Conservation (phyloP, 495 filamentous ascomycete species). For the Xylaria scruposa region DNA sequence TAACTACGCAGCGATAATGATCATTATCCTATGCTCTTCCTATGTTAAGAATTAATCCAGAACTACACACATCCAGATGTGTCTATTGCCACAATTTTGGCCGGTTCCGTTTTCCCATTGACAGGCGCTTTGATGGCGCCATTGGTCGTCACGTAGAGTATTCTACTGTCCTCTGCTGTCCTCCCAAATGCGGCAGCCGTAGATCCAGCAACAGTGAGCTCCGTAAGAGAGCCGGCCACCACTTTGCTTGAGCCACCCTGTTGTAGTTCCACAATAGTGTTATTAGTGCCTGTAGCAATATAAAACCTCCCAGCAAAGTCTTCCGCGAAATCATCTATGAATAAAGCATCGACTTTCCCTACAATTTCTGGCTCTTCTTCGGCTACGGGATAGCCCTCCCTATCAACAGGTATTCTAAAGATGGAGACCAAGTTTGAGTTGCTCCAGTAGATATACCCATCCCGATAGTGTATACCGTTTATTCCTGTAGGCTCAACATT, state of each 20-base stretch:
- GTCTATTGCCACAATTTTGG: conserved; percentile 40
- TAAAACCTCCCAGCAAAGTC: conserved; percentile 39
- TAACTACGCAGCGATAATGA: not conserved
- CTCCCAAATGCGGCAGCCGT: conserved; percentile 44
- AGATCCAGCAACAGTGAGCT: conserved; percentile 35
- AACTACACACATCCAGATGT: not conserved
- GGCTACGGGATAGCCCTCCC: conserved; percentile 35
- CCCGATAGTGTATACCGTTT: conserved; percentile 48
- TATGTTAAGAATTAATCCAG: not conserved
- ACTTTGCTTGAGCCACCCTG: conserved; percentile 33
- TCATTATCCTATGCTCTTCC: no score
- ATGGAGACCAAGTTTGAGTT: conserved; percentile 48
- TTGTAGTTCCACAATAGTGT: conserved; percentile 37
- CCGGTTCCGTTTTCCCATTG: conserved; percentile 33
- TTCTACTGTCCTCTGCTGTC: conserved; percentile 26
- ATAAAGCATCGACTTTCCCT: conserved; percentile 26
- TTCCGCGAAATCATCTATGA: conserved; percentile 49
- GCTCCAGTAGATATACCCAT: conserved; percentile 49
- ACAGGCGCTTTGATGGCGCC: conserved; percentile 21
- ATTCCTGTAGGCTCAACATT: conserved; percentile 44
- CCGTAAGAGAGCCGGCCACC: conserved; percentile 36
- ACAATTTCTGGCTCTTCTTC: conserved; percentile 30
- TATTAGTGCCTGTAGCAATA: conserved; percentile 36
- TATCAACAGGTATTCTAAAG: conserved; percentile 39
- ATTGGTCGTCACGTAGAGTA: conserved; percentile 35